Evolutionary conservation across 352 stramenopile species (phyloP), one percentile per base, ranked within the genome.

Genomic region (Phytophthora fragariaefolia): DNA sequence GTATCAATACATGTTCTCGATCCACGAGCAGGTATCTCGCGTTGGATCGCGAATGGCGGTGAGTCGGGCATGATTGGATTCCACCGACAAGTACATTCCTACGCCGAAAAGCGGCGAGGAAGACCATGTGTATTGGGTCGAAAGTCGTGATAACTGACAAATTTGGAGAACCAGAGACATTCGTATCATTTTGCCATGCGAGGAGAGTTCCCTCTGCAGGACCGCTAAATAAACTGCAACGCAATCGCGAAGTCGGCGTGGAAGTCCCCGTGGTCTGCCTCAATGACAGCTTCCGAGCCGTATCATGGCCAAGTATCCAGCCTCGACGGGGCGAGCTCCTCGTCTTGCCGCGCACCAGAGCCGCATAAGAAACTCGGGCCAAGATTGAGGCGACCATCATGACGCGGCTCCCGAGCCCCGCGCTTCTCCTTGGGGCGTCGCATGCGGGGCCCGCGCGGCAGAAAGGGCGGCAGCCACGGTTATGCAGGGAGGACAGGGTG

Each of bases 381-480:
- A 52, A 58, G 54, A 55, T 45, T 40, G 34, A 40, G 51, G 20
- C 63, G 46, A 58, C 57, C 34, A 52, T 10, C 46, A 22, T 53
- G 36, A 58, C 34, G 36, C 24, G 12, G 12, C 9, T 8, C 23
- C 17, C 48, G 26, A 57, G 27, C 28, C 23, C 46, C 38, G 34
- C 54, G 61, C 15, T 71, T 65, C 42, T 59, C 47, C 57, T 66
- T 65, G 49, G 64, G 23, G 17, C 64, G 52, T 72, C 64, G 64
- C 64, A 71, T 71, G 50, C 32, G 45, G 23, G 22, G 50, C 20
- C 42, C 26, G 9, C 22, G 38, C 34, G 45, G 43, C 34, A 55
- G 43, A 63, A 71, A 63, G 49, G 48, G 18, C 63, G 62, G 26
- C 49, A 30, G 48, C 28, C 53, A 58, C 34, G 22, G 53, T 53